Evolutionary conservation across 257 asterid species (phyloP).

Genomic region (Primulina huaijiensis): DNA sequence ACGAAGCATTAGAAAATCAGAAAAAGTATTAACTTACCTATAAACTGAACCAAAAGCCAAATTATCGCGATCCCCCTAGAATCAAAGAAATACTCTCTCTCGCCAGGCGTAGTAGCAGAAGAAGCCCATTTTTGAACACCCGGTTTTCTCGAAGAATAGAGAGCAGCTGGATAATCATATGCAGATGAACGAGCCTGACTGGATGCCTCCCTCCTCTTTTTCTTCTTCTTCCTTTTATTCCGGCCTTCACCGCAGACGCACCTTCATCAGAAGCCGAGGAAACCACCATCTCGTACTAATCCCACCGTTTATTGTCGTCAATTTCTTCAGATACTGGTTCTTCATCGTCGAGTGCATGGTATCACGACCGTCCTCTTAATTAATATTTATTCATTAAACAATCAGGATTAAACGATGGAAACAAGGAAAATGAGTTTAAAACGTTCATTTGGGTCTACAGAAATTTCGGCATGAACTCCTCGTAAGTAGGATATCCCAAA

Average conservation of each 20-base stretch:
- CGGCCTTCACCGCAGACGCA: conserved; percentile 39
- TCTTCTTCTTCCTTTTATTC: conserved; percentile 43
- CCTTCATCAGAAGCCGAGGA: conserved; percentile 60
- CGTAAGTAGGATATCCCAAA: too few relatives aligned
- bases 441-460: too few relatives aligned
- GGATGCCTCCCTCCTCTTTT: conserved; percentile 41
- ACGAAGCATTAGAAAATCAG: neutral
- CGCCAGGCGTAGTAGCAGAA: conserved; percentile 38
- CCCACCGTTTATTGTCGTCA: conserved; percentile 25
- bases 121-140: conserved; percentile 66
- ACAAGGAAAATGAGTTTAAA: too few relatives aligned
- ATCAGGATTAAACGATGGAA: too few relatives aligned
- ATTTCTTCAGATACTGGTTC: conserved; percentile 36
- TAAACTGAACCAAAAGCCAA: conserved; percentile 79
- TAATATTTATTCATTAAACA: too few relatives aligned
- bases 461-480: too few relatives aligned
- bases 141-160: conserved; percentile 55
- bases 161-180: conserved; percentile 37
- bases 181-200: conserved; percentile 25
- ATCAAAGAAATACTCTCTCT: conserved; percentile 82
- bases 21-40: conserved; percentile 41
- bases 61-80: conserved; percentile 89
- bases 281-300: conserved; percentile 55
- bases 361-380: too few relatives aligned
- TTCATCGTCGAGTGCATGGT: conserved; percentile 38